phyloP scores from a whole-genome alignment of 2,329 filamentous ascomycete species.

The Xylariaceae sp. region DNA sequence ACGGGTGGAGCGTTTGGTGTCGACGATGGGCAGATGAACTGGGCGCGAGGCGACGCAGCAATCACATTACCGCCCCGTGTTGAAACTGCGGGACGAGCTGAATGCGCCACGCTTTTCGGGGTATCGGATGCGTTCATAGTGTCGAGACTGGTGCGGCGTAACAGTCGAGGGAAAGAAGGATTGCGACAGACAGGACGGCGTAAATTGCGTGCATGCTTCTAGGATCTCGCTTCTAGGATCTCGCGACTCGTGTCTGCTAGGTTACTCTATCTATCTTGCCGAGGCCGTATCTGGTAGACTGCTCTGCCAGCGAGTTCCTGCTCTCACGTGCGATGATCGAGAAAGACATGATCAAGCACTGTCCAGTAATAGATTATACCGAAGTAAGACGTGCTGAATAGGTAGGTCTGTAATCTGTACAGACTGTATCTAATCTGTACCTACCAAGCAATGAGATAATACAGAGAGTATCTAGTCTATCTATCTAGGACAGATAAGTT shows the following conservation, averaged over 20 bases:
- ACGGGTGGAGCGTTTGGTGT: conserved; percentile 31
- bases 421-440: too few relatives aligned
- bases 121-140: conserved; percentile 41
- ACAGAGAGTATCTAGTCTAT: too few relatives aligned
- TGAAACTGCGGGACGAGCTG: conserved; percentile 30
- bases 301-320: neutral
- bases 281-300: neutral
- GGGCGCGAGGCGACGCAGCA: conserved; percentile 38
- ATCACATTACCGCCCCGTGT: conserved; percentile 33
- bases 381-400: too few relatives aligned
- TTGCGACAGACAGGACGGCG: conserved; percentile 5
- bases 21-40: conserved; percentile 32
- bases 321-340: too few relatives aligned
- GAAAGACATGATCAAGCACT: too few relatives aligned
- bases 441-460: too few relatives aligned
- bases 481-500: too few relatives aligned
- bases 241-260: too few relatives aligned
- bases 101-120: conserved; percentile 35
- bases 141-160: conserved; percentile 14
- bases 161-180: conserved; percentile 7
- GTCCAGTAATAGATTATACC: too few relatives aligned
- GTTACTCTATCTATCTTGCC: neutral
- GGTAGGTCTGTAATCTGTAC: too few relatives aligned
- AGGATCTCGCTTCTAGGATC: neutral
- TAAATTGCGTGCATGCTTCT: conserved; percentile 12